Evolutionary conservation across 805 yeast genomes (phyloP).

Genomic region (Candida stauntonica): DNA sequence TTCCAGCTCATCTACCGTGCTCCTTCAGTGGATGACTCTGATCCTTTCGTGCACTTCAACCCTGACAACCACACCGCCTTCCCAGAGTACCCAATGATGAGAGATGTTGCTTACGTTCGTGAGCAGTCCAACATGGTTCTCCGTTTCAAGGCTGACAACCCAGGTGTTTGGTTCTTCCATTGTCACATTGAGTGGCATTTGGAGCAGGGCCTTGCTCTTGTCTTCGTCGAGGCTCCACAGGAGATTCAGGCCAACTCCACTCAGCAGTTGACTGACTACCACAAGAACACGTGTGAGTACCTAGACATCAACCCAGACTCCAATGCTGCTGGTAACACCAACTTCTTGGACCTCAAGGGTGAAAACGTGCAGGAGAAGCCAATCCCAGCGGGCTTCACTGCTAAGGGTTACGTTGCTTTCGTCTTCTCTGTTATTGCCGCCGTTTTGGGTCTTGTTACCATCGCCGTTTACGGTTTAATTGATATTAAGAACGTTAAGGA

Average conservation of each 20-base stretch:
- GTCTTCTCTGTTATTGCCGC: constrained; percentile 89
- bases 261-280: constrained; percentile 60
- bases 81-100: constrained; percentile 55
- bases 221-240: constrained; percentile 66
- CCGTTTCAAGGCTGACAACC: constrained; percentile 78
- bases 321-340: constrained; percentile 85
- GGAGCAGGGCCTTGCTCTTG: constrained; percentile 74
- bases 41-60: constrained; percentile 51
- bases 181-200: constrained; percentile 88
- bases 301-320: constrained; percentile 54
- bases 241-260: constrained; percentile 45
- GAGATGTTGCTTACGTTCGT: constrained; percentile 71
- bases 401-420: constrained; percentile 90
- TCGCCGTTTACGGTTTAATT: constrained; percentile 80
- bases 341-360: constrained; percentile 66
- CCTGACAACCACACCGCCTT: constrained; percentile 38
- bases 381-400: constrained; percentile 89
- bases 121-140: constrained; percentile 65
- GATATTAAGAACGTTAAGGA: constrained; percentile 70
- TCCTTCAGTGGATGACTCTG: constrained; percentile 46
- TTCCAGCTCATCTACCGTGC: constrained; percentile 61
- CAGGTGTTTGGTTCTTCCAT: constrained; percentile 94
- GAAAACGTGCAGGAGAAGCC: constrained; percentile 61
- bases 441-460: constrained; percentile 70
- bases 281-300: constrained; percentile 54